Evolutionary conservation across 2,329 filamentous ascomycete species (phyloP).

Genomic region (Pochonia chlamydosporia): DNA sequence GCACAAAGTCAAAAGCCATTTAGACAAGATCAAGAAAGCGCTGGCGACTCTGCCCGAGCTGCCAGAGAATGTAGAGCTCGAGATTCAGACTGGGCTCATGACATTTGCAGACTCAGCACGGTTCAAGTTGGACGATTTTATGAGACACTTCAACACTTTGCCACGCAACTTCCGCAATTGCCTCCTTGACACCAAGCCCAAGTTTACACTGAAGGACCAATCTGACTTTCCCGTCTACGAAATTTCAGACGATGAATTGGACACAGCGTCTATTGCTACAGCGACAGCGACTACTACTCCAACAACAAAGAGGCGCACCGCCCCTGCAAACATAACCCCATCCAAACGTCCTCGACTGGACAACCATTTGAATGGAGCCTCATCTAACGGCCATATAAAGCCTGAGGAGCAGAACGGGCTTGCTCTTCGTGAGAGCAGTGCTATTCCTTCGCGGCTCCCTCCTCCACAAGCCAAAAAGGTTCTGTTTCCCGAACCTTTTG

Average conservation of each 20-base stretch:
- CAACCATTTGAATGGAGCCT: conserved; percentile 8
- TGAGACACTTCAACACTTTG: conserved; percentile 37
- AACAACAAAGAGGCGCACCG: conserved; percentile 22
- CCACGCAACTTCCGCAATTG: conserved; percentile 46
- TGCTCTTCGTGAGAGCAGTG: neutral
- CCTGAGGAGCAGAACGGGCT: conserved; percentile 28
- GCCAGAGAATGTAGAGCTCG: conserved; percentile 60
- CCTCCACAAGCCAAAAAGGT: conserved; percentile 8
- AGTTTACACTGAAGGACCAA: conserved; percentile 35
- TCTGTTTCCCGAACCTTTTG: conserved; percentile 30
- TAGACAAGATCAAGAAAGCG: conserved; percentile 46
- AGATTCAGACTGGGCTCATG: conserved; percentile 54
- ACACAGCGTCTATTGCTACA: conserved; percentile 19
- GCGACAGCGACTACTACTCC: conserved; percentile 17
- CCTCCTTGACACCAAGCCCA: conserved; percentile 40
- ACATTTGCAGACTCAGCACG: conserved; percentile 49
- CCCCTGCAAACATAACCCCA: conserved; percentile 23
- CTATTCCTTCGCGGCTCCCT: conserved; percentile 7
- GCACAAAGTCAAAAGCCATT: conserved; percentile 42
- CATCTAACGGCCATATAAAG: conserved; percentile 26
- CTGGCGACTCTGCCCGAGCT: conserved; percentile 60
- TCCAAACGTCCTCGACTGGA: conserved; percentile 26
- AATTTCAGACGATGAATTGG: conserved; percentile 34
- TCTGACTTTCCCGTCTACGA: conserved; percentile 29
- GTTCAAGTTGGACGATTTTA: conserved; percentile 45